A percentile compares a stretch with the other conserved stretches of the same genome.
phyloP scores from a whole-genome alignment of 1,139 yeast genomes.

The Yamadazyma trypodendri region DNA sequence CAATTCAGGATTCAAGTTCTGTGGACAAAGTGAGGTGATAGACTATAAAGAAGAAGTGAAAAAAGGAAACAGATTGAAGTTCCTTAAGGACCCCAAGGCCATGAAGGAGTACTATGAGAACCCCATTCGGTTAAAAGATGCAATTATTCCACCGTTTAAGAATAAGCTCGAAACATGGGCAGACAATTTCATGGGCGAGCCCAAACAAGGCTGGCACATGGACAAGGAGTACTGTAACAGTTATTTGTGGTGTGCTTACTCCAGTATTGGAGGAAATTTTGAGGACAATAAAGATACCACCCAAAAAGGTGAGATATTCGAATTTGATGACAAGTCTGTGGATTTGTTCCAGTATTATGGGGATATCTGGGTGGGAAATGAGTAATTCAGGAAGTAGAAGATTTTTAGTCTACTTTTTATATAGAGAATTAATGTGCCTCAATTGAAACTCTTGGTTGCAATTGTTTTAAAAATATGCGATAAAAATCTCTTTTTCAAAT shows the following conservation, averaged over 20 bases:
- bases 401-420: no score
- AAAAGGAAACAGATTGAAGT: slow-evolving; percentile 20
- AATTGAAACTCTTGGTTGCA: no score
- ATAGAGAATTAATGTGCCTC: no score
- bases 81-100: slow-evolving; percentile 16
- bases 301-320: slow-evolving; percentile 24
- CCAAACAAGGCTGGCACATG: slow-evolving; percentile 32
- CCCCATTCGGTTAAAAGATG: slow-evolving; percentile 25
- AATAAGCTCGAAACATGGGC: slow-evolving; percentile 23
- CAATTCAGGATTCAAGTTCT: slow-evolving; percentile 33
- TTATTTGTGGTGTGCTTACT: slow-evolving; percentile 48
- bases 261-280: slow-evolving; percentile 36
- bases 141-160: slow-evolving; percentile 32
- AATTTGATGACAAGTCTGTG: slow-evolving; percentile 21
- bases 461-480: no score
- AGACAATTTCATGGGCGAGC: slow-evolving; percentile 27
- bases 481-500: no score
- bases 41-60: slow-evolving; percentile 26
- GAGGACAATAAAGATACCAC: slow-evolving; percentile 23
- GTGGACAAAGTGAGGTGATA: slow-evolving; percentile 27
- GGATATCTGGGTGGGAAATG: slow-evolving; percentile 35
- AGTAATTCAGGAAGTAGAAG: no score
- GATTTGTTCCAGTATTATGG: slow-evolving; percentile 30
- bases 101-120: slow-evolving; percentile 23
- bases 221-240: slow-evolving; percentile 35